phyloP scores from a whole-genome alignment of 768 basidiomycete genomes.

The Collybiopsis confluens region DNA sequence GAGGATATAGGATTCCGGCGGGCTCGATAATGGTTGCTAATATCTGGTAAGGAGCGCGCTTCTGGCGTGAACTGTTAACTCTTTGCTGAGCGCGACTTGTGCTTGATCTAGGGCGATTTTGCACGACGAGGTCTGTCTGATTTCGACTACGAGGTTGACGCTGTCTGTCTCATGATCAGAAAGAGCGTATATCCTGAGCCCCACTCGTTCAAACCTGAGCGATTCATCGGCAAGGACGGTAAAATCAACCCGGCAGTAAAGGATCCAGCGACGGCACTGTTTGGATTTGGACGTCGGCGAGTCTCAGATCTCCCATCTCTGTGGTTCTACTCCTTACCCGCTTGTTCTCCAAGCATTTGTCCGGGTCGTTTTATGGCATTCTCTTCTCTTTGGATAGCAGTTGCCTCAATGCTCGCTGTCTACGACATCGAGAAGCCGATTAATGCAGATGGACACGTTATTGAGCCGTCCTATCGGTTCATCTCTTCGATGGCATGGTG shows the following conservation, averaged over 20 bases:
- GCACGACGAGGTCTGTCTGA: slow-evolving; percentile 16
- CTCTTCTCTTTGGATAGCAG: slow-evolving; percentile 12
- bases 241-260: slow-evolving; percentile 7
- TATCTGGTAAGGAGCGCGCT: slow-evolving; percentile 16
- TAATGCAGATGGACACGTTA: slow-evolving; percentile 11
- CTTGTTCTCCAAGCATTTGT: slow-evolving; percentile 1
- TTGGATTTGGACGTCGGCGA: slow-evolving; percentile 9
- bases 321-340: too few relatives aligned
- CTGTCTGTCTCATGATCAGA: neutral
- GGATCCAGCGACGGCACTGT: slow-evolving; percentile 7
- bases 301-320: neutral
- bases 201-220: slow-evolving; percentile 21
- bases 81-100: neutral
- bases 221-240: slow-evolving; percentile 17
- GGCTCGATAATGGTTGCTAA: slow-evolving; percentile 24
- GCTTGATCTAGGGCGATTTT: slow-evolving; percentile 19
- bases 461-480: slow-evolving; percentile 11
- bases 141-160: neutral
- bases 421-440: slow-evolving; percentile 17
- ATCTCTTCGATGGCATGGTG: slow-evolving; percentile 7
- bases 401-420: slow-evolving; percentile 19
- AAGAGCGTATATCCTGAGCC: slow-evolving; percentile 21
- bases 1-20: slow-evolving; percentile 23
- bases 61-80: neutral
- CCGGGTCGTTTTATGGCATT: slow-evolving; percentile 10